Base-by-base conservation (phyloP, 2,329 filamentous ascomycete species). In the Diplodia mutila region DNA sequence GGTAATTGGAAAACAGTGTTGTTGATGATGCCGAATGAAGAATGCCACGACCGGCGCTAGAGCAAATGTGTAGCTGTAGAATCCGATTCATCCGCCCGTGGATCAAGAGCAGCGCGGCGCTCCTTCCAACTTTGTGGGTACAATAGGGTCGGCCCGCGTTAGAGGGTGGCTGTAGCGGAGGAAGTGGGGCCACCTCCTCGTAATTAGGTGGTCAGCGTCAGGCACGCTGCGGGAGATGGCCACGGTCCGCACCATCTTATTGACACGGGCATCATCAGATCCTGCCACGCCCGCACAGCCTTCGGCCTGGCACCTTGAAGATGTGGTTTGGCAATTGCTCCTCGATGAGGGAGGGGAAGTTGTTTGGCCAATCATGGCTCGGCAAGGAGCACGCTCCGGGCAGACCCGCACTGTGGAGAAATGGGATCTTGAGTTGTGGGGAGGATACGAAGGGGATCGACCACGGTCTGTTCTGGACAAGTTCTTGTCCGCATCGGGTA, bases 131-230 rank as follows among this genome's bases (percentile, higher is more conserved):
- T 12, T 12, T 11, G 34, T 9, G 11, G 9, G 25, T 32, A n/a
- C n/a, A 37, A 29, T 37, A 63, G 59, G 59, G 21, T n/a, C 46
- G 59, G 59, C 27, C 59, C 59, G 59, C 21, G 32, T 11, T 34
- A 32, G n/a, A 49, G 46, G 29, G 14, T 63, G 42, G 39, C 16
- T n/a, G 57, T 14, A 5, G 39, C 42, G 42, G 27, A 18, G 21
- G 9, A 46, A 9, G 57, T 63, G 59, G 59, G 25, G 29, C 59
- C 42, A 51, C 59, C 59, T 63, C 59, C 46, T 63, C 37, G 7
- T 6, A 34, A 11, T 1, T 16, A 12, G 21, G 34, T 37, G 59
- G 46, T 12, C 57, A 49, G 57, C 18, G 42, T 18, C 59, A 51
- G 59, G 29, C 12, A 63, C 42, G 11, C 27, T 21, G 29, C 59